phyloP scores from a whole-genome alignment of 768 basidiomycete species.

The Amanita jacksonii region DNA sequence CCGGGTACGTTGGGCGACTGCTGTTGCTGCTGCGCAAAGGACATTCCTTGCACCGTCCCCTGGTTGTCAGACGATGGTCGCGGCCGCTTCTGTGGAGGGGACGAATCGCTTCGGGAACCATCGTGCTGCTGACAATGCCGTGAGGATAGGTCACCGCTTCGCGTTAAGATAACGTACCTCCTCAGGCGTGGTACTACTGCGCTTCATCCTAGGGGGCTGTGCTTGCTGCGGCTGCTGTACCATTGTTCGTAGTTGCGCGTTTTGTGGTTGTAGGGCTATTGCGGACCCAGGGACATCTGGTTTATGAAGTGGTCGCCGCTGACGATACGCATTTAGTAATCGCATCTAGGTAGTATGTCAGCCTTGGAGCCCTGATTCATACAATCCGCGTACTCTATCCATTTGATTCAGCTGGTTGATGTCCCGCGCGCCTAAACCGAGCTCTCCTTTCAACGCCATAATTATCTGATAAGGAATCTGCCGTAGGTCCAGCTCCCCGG shows the following conservation, averaged over 20 bases:
- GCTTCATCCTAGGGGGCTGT: conserved; percentile 6
- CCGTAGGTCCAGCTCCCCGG: conserved; percentile 4
- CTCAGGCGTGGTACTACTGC: conserved; percentile 9
- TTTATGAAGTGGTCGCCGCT: conserved; percentile 1
- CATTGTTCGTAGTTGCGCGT: conserved; percentile 2
- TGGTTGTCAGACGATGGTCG: conserved; percentile 6
- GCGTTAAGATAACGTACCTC: conserved; percentile 4
- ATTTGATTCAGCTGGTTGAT: conserved; percentile 4
- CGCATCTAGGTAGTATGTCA: background rate
- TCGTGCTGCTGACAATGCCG: conserved; percentile 2
- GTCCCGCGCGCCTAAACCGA: conserved; percentile 4
- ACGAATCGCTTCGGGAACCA: conserved; percentile 8
- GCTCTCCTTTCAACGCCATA: background rate
- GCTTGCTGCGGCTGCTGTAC: conserved; percentile 2
- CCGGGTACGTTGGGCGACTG: background rate
- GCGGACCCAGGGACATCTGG: conserved; percentile 2
- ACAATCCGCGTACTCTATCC: conserved; percentile 5
- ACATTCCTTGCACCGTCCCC: conserved; percentile 6
- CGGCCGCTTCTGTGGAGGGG: conserved; percentile 8
- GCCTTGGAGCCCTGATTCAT: background rate
- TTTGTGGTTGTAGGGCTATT: conserved; percentile 4
- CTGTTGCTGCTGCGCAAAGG: conserved; percentile 1
- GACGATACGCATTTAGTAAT: background rate
- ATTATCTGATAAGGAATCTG: background rate
- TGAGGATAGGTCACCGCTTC: background rate